Percentiles rank a stretch among this genome's conserved stretches.
Conservation (phyloP, 108 stramenopile genomes). For the Pinguiococcus pyrenoidosus region DNA sequence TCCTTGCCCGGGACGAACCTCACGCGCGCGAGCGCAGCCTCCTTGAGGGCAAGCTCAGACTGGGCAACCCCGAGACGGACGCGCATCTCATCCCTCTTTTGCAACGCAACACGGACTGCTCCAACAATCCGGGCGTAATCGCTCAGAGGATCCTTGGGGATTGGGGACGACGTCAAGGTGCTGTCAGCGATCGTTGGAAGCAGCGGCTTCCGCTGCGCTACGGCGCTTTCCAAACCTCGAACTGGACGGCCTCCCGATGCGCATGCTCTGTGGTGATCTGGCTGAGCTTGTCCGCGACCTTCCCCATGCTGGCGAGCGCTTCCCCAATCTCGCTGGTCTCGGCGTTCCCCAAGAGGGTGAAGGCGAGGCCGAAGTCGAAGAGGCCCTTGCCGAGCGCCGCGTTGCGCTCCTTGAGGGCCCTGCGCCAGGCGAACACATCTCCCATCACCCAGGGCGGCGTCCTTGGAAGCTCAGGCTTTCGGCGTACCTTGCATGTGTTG, state of each 20-base stretch:
- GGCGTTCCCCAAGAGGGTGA: constrained; percentile 72
- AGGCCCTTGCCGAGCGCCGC: constrained; percentile 73
- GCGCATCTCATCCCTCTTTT: constrained; percentile 62
- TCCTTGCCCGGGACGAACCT: constrained; percentile 59
- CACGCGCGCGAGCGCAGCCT: no score
- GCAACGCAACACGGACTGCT: constrained; percentile 64
- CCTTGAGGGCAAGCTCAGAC: no score
- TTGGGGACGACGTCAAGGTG: no score
- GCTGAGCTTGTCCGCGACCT: constrained; percentile 63
- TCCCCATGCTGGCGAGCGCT: constrained; percentile 67
- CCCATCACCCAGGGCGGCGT: no score
- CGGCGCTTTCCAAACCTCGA: no score
- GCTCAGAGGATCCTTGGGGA: constrained; percentile 69
- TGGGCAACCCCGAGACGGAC: no score
- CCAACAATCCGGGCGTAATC: constrained; percentile 77
- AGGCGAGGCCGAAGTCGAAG: constrained; percentile 84
- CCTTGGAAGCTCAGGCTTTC: no score
- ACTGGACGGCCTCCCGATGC: constrained; percentile 53
- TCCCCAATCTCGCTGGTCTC: constrained; percentile 67
- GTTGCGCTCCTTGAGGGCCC: constrained; percentile 60
- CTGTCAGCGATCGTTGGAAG: no score
- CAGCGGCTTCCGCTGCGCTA: no score
- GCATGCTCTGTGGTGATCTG: constrained; percentile 57
- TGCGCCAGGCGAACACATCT: no score
- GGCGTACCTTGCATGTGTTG: constrained; percentile 66